A percentile compares a stretch with the other conserved stretches of the same genome.
phyloP scores from a whole-genome alignment of 768 basidiomycete species.

The Mycena leptocephala region DNA sequence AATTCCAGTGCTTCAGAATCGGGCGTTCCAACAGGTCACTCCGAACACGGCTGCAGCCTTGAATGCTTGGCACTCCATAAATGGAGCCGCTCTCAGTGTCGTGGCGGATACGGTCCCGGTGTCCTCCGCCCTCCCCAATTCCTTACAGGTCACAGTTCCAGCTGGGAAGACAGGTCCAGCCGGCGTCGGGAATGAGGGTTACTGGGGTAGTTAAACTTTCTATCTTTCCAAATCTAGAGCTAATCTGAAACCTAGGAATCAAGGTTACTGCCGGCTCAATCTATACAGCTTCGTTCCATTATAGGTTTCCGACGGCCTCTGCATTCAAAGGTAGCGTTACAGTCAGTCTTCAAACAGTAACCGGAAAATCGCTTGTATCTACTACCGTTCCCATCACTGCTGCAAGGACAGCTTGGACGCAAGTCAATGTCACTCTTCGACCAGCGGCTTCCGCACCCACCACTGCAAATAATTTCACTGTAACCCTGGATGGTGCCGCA shows the following conservation, averaged over 20 bases:
- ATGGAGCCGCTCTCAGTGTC: slow-evolving; percentile 66
- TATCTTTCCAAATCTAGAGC: neutral
- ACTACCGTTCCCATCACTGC: slow-evolving; percentile 9
- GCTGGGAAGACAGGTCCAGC: slow-evolving; percentile 55
- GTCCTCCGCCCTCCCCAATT: slow-evolving; percentile 75
- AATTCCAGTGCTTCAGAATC: slow-evolving; percentile 71
- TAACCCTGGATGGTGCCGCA: slow-evolving; percentile 60
- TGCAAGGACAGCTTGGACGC: slow-evolving; percentile 57
- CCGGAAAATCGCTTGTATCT: slow-evolving; percentile 8
- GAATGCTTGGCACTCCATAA: slow-evolving; percentile 65
- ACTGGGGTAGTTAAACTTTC: slow-evolving; percentile 58
- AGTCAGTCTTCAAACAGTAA: slow-evolving; percentile 62
- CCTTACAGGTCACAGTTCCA: slow-evolving; percentile 67
- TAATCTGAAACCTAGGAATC: slow-evolving; percentile 58
- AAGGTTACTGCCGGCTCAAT: slow-evolving; percentile 67
- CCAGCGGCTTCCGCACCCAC: slow-evolving; percentile 59
- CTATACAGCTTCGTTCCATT: slow-evolving; percentile 76
- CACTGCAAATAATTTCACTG: slow-evolving; percentile 66
- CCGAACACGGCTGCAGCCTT: slow-evolving; percentile 67
- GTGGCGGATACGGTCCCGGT: slow-evolving; percentile 68
- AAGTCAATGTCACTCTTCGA: slow-evolving; percentile 60
- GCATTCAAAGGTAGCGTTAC: slow-evolving; percentile 59
- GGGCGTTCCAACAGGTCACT: slow-evolving; percentile 77
- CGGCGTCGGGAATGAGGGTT: slow-evolving; percentile 75
- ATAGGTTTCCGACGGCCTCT: slow-evolving; percentile 65